Evolutionary conservation across 345 rosid species (phyloP).

Genomic region (Lumnitzera racemosa): DNA sequence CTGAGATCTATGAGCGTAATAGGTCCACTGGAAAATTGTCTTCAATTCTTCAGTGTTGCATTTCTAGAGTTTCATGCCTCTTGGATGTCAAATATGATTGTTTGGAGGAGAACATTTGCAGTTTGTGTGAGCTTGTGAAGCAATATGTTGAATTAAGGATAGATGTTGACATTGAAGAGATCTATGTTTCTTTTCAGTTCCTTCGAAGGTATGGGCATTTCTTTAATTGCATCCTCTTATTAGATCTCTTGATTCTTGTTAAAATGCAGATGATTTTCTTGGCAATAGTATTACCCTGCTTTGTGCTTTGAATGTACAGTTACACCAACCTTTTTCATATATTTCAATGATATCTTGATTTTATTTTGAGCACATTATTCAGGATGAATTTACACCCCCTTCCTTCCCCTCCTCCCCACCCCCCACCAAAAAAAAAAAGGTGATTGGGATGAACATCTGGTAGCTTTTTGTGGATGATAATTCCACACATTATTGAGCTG

Average conservation of each 20-base stretch:
- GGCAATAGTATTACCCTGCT: background rate
- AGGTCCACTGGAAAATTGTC: conserved; percentile 48
- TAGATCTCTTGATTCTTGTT: background rate
- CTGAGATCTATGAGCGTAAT: conserved; percentile 46
- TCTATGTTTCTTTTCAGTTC: conserved; percentile 63
- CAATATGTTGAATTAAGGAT: conserved; percentile 63
- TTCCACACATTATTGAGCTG: no score
- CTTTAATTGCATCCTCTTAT: background rate
- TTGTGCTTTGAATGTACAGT: no score
- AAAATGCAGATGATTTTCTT: background rate
- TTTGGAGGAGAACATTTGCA: conserved; percentile 38
- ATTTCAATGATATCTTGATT: no score
- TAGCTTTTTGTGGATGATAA: no score
- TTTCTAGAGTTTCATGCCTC: conserved; percentile 26
- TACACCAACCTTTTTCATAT: no score
- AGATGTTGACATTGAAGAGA: conserved; percentile 70
- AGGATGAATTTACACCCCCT: no score
- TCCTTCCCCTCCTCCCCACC: no score
- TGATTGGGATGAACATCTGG: no score
- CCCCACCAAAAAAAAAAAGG: no score
- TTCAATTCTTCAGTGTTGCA: conserved; percentile 36
- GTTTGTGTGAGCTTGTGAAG: conserved; percentile 53
- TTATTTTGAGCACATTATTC: no score
- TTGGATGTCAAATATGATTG: conserved; percentile 26
- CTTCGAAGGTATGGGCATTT: conserved; percentile 47